Percentiles rank a stretch among this genome's conserved stretches.
Evolutionary conservation across 2,329 filamentous ascomycete species (phyloP).

Genomic region (Verticillium longisporum): DNA sequence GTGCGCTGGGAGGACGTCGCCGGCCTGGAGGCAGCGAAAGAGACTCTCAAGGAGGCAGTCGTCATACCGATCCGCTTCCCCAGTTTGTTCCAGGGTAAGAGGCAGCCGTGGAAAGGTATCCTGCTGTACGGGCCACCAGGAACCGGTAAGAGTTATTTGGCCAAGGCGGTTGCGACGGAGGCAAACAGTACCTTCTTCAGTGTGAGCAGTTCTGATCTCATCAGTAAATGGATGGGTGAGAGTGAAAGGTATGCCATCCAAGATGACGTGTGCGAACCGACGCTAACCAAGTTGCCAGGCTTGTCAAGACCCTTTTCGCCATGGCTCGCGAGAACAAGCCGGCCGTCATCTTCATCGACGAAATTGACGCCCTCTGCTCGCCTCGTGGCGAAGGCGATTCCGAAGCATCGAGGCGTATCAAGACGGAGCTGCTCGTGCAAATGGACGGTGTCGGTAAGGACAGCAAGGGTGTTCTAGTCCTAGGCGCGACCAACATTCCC

Average conservation of each 20-base stretch:
- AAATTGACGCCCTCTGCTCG: slow-evolving; percentile 93
- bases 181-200: slow-evolving; percentile 99
- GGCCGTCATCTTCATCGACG: slow-evolving; percentile 97
- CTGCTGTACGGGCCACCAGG: slow-evolving; percentile 92
- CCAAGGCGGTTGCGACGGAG: slow-evolving; percentile 95
- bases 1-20: slow-evolving; percentile 98
- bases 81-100: slow-evolving; percentile 89
- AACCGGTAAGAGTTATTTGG: slow-evolving; percentile 95
- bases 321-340: slow-evolving; percentile 98
- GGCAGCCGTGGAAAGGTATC: slow-evolving; percentile 98
- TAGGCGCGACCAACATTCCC: slow-evolving; percentile 96
- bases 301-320: slow-evolving; percentile 94
- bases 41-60: slow-evolving; percentile 95
- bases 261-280: not conserved
- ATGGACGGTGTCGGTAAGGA: slow-evolving; percentile 99
- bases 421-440: slow-evolving; percentile 95
- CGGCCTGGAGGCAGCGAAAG: slow-evolving; percentile 87
- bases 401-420: slow-evolving; percentile 94
- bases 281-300: slow-evolving; percentile 36
- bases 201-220: slow-evolving; percentile 92
- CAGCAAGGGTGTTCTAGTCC: slow-evolving; percentile 84
- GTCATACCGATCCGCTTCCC: slow-evolving; percentile 98
- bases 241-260: slow-evolving; percentile 69
- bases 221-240: slow-evolving; percentile 99
- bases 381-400: slow-evolving; percentile 92